A percentile compares a stretch with the other conserved stretches of the same genome.
Evolutionary conservation across 345 rosid genomes (phyloP).

Genomic region (Sapria himalayana): DNA sequence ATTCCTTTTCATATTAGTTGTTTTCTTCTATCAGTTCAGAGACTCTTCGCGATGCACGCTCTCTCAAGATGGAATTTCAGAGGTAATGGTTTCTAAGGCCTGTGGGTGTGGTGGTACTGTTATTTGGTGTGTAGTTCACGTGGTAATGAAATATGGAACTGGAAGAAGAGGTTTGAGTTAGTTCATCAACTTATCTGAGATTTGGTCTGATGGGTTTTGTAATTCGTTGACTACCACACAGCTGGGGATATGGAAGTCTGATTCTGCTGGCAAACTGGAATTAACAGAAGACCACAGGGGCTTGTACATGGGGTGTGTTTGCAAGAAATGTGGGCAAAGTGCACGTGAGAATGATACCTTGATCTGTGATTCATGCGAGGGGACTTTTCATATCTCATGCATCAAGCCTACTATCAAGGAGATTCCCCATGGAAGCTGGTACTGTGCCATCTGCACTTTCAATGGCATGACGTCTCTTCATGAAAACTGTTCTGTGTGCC

Average conservation of each 20-base stretch:
- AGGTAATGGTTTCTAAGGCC: neutral
- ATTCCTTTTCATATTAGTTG: too few relatives aligned
- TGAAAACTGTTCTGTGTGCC: conserved; percentile 53
- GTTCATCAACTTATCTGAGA: neutral
- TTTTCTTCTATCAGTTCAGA: too few relatives aligned
- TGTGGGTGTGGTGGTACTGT: neutral
- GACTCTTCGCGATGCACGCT: too few relatives aligned
- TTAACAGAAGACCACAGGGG: conserved; percentile 17
- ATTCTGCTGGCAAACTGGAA: conserved; percentile 24
- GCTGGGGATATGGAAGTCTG: conserved; percentile 16
- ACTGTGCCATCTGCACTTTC: conserved; percentile 42
- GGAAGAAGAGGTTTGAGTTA: neutral
- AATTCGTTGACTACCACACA: conserved; percentile 13
- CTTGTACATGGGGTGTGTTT: conserved; percentile 19
- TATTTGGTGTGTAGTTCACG: neutral
- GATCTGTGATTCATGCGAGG: conserved; percentile 82
- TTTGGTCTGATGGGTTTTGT: conserved; percentile 2
- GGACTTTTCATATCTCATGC: conserved; percentile 63
- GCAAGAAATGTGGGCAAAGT: conserved; percentile 43
- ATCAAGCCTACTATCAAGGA: conserved; percentile 45
- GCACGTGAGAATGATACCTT: conserved; percentile 45
- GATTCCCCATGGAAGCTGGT: conserved; percentile 53
- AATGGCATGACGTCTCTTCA: conserved; percentile 46
- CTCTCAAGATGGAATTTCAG: neutral
- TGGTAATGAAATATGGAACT: neutral